A percentile compares a stretch with the other conserved stretches of the same genome.
These are phyloP conservation scores for Nadsonia starkeyi-henricii DNA, from an alignment of 1,139 yeast genomes.

Conservation along the genomic window DNA sequence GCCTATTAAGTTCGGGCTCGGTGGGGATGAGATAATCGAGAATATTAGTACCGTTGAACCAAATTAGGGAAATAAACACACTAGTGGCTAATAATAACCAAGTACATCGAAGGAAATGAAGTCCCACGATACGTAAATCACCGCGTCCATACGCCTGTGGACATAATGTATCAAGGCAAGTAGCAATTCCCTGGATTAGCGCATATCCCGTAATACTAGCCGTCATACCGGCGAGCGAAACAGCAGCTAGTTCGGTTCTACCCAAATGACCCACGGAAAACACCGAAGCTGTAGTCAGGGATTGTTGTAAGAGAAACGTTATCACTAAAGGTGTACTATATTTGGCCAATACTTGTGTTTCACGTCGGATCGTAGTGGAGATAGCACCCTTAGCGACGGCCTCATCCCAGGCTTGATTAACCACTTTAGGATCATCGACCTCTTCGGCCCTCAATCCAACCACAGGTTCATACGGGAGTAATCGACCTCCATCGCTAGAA, in stretches of 20 bases:
- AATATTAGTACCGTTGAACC: slow-evolving; percentile 49
- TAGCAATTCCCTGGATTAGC: slow-evolving; percentile 72
- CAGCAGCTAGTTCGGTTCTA: slow-evolving; percentile 56
- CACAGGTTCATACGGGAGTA: too few relatives aligned
- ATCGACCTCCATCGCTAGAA: too few relatives aligned
- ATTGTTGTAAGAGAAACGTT: slow-evolving; percentile 69
- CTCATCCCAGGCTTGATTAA: too few relatives aligned
- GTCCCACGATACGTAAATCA: slow-evolving; percentile 40
- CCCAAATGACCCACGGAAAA: slow-evolving; percentile 74
- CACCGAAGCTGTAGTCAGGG: slow-evolving; percentile 66
- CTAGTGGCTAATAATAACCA: slow-evolving; percentile 33
- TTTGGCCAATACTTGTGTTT: slow-evolving; percentile 23
- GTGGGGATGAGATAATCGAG: slow-evolving; percentile 41
- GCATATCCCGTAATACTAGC: slow-evolving; percentile 67
- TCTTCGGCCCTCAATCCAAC: too few relatives aligned
- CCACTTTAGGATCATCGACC: too few relatives aligned
- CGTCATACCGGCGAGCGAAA: slow-evolving; percentile 75
- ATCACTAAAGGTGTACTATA: slow-evolving; percentile 26
- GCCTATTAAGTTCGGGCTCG: slow-evolving; percentile 35
- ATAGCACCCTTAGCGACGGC: too few relatives aligned
- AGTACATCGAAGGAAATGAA: slow-evolving; percentile 43
- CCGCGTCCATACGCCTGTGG: slow-evolving; percentile 45
- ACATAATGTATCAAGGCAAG: slow-evolving; percentile 71
- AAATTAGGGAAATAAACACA: slow-evolving; percentile 33
- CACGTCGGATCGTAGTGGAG: background rate